These are phyloP conservation scores for Candida labiduridarum DNA, from an alignment of 1,139 yeast species.

Conservation along the genomic window DNA sequence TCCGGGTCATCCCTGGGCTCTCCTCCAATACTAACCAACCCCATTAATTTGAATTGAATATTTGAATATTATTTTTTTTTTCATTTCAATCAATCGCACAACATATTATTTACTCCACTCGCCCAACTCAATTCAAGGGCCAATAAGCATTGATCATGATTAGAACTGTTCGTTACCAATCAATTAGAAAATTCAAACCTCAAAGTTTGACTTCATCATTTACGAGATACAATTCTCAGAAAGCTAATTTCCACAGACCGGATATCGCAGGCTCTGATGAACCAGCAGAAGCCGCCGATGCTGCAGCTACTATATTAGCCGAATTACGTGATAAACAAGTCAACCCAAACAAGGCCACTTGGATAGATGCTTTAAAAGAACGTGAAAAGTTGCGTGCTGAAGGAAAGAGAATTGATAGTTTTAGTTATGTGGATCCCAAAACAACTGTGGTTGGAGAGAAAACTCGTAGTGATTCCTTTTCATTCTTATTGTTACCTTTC, in stretches of 20 bases:
- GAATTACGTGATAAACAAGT: slow-evolving; percentile 44
- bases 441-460: slow-evolving; percentile 72
- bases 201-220: neutral
- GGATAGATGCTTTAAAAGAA: slow-evolving; percentile 84
- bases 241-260: slow-evolving; percentile 36
- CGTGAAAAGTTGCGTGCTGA: slow-evolving; percentile 68
- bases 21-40: too few relatives aligned
- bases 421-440: slow-evolving; percentile 70
- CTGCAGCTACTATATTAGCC: slow-evolving; percentile 63
- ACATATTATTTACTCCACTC: too few relatives aligned
- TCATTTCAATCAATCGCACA: neutral
- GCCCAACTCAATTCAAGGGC: too few relatives aligned
- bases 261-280: slow-evolving; percentile 41
- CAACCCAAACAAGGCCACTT: slow-evolving; percentile 63
- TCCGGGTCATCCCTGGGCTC: too few relatives aligned
- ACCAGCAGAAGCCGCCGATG: slow-evolving; percentile 67
- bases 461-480: slow-evolving; percentile 75
- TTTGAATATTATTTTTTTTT: neutral
- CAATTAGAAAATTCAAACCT: neutral
- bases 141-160: neutral
- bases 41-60: too few relatives aligned
- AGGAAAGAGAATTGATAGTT: slow-evolving; percentile 72
- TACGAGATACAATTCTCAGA: slow-evolving; percentile 12
- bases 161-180: slow-evolving; percentile 1
- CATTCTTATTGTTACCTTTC: slow-evolving; percentile 75